Conservation (phyloP, 495 filamentous ascomycete species). For the Talaromyces wortmannii region DNA sequence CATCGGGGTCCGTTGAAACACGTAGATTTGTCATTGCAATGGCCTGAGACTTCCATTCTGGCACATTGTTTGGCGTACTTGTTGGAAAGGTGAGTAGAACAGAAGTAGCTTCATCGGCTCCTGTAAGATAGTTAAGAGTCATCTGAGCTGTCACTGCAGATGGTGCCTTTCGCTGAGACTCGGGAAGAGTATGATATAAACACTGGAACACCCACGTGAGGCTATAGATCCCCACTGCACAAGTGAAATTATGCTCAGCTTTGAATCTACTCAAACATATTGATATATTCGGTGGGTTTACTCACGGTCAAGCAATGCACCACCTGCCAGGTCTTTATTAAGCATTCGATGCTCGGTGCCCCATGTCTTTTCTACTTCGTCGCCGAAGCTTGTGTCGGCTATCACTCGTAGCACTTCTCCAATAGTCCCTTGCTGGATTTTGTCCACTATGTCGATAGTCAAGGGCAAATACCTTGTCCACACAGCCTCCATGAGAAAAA, state of each 20-base stretch:
- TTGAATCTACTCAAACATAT: neutral
- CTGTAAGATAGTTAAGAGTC: constrained; percentile 56
- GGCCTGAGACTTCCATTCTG: constrained; percentile 33
- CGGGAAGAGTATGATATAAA: constrained; percentile 58
- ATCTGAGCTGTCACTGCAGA: constrained; percentile 43
- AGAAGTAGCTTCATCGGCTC: constrained; percentile 63
- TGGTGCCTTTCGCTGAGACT: constrained; percentile 23
- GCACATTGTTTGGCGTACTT: constrained; percentile 25
- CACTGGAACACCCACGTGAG: constrained; percentile 77
- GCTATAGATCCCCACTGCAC: constrained; percentile 60
- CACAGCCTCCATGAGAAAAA: constrained; percentile 82
- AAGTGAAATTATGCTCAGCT: neutral
- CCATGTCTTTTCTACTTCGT: constrained; percentile 29
- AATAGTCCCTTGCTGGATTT: constrained; percentile 52
- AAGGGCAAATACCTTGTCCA: constrained; percentile 79
- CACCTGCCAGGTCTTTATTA: constrained; percentile 68
- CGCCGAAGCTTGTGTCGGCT: constrained; percentile 46
- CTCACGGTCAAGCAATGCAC: constrained; percentile 59
- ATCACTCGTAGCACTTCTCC: constrained; percentile 60
- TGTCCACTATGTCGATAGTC: constrained; percentile 53
- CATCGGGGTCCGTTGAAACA: constrained; percentile 52
- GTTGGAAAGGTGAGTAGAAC: constrained; percentile 61
- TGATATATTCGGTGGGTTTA: neutral
- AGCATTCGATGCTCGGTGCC: constrained; percentile 58
- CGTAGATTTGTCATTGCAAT: constrained; percentile 61